phyloP scores from a whole-genome alignment of 2,329 filamentous ascomycete genomes.

The Neonectria neomacrospora region DNA sequence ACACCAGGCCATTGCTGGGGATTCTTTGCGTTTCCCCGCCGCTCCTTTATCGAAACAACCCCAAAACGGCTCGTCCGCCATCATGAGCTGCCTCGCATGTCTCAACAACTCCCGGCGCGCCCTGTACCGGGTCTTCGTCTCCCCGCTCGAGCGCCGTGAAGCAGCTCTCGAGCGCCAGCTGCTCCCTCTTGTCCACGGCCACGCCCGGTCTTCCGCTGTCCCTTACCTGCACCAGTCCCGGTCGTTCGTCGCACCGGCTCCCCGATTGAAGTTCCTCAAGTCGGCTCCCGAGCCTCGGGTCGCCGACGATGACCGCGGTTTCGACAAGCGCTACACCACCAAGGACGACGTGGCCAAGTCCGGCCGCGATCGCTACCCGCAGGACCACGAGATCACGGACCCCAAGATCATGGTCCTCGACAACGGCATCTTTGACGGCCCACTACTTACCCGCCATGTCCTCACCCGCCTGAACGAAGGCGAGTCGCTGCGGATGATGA shows the following conservation, averaged over 20 bases:
- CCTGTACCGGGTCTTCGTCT: slow-evolving; percentile 60
- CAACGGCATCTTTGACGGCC: slow-evolving; percentile 53
- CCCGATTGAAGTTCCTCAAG: slow-evolving; percentile 24
- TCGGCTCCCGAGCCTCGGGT: slow-evolving; percentile 1
- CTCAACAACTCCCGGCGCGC: slow-evolving; percentile 58
- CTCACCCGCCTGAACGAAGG: slow-evolving; percentile 52
- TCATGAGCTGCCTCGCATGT: slow-evolving; percentile 54
- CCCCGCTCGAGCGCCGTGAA: slow-evolving; percentile 47
- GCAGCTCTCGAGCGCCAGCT: slow-evolving; percentile 39
- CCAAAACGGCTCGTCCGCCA: slow-evolving; percentile 19
- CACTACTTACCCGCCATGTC: slow-evolving; percentile 52
- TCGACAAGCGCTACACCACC: slow-evolving; percentile 52
- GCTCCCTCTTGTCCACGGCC: slow-evolving; percentile 30
- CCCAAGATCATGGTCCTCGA: slow-evolving; percentile 56
- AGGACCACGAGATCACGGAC: slow-evolving; percentile 58
- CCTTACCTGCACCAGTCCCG: slow-evolving; percentile 29
- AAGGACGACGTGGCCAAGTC: slow-evolving; percentile 47
- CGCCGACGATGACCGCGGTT: slow-evolving; percentile 37
- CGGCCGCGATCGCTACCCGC: slow-evolving; percentile 53
- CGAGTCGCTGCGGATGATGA: slow-evolving; percentile 56
- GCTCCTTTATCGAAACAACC: slow-evolving; percentile 1
- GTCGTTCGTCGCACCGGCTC: slow-evolving; percentile 23
- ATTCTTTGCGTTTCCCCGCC: slow-evolving; percentile 5
- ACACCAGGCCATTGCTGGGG: slow-evolving; percentile 26
- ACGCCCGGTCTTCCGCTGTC: slow-evolving; percentile 8